Percentiles rank a stretch among this genome's conserved stretches.
Evolutionary conservation across 257 asterid species (phyloP).

Genomic region (Nicotiana otophora): DNA sequence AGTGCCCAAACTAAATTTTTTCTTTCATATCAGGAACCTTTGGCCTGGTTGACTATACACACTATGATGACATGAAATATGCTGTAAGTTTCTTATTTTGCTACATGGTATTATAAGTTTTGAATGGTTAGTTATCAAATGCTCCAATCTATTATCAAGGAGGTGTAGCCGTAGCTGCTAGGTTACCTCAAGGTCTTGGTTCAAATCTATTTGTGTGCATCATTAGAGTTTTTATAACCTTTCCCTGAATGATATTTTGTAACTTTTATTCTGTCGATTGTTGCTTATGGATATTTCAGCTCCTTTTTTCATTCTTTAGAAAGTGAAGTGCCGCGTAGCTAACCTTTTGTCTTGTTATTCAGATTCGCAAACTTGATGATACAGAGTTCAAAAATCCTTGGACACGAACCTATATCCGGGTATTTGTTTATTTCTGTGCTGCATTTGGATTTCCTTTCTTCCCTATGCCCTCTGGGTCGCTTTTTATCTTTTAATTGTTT

Average conservation of each 20-base stretch:
- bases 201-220: no score
- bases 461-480: not conserved
- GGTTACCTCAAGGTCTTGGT: not conserved
- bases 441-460: not conserved
- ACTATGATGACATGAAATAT: conserved; percentile 92
- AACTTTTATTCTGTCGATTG: not conserved
- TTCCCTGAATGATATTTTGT: not conserved
- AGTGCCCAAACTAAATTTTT: conserved; percentile 28
- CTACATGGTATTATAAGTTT: conserved; percentile 24
- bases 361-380: conserved; percentile 96
- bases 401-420: conserved; percentile 91
- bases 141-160: not conserved
- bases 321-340: conserved; percentile 27
- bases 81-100: conserved; percentile 75
- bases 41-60: conserved; percentile 92
- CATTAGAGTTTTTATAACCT: no score
- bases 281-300: not conserved
- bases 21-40: conserved; percentile 58
- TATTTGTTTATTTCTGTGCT: conserved; percentile 12
- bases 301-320: not conserved
- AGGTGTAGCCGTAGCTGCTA: not conserved
- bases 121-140: no score
- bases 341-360: conserved; percentile 14
- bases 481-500: no score
- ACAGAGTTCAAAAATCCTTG: conserved; percentile 94